These are phyloP conservation scores for Exserohilum rostratum DNA, from an alignment of 2,329 filamentous ascomycete species.

Conservation along the genomic window DNA sequence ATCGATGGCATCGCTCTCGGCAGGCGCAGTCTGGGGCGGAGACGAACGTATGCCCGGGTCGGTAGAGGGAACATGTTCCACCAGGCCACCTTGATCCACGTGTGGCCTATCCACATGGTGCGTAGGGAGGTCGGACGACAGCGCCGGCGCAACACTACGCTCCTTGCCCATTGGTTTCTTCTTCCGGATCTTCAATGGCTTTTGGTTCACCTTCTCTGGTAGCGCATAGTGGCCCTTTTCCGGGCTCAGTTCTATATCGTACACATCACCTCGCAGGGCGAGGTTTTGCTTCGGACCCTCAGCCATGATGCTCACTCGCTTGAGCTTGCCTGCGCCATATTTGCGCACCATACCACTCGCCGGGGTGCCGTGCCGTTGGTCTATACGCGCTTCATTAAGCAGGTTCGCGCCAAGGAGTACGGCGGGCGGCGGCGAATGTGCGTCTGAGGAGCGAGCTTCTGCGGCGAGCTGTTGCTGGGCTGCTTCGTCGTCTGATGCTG, in stretches of 20 bases:
- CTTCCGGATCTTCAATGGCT: conserved; percentile 12
- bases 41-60: background rate
- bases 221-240: conserved; percentile 21
- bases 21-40: background rate
- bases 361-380: conserved; percentile 11
- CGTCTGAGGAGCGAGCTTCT: conserved; percentile 20
- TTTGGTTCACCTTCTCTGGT: conserved; percentile 13
- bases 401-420: conserved; percentile 31
- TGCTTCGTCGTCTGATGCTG: conserved; percentile 19
- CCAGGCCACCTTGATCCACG: background rate
- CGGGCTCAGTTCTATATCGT: conserved; percentile 29
- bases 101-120: background rate
- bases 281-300: conserved; percentile 11
- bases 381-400: conserved; percentile 39
- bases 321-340: conserved; percentile 24
- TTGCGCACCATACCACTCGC: conserved; percentile 2
- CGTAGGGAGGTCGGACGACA: conserved; percentile 1
- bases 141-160: background rate
- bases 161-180: background rate
- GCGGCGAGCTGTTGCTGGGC: conserved; percentile 33
- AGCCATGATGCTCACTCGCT: conserved; percentile 17
- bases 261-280: conserved; percentile 20
- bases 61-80: background rate
- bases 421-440: conserved; percentile 12
- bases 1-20: background rate